Evolutionary conservation across 1,284 basidiomycete genomes (phyloP).

Genomic region (Cryptococcus deneoformans): DNA sequence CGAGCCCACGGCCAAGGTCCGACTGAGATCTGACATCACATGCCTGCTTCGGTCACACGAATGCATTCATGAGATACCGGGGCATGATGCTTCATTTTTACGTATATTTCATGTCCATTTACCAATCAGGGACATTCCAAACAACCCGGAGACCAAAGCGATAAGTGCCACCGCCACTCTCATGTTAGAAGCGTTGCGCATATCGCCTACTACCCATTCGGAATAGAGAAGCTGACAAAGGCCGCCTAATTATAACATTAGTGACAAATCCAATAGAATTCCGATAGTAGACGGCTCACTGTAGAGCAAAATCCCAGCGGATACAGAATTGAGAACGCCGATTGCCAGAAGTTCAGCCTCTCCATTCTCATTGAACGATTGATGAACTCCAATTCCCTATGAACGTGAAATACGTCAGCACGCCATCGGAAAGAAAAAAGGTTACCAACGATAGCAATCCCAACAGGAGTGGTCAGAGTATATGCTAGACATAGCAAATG

Average conservation of each 20-base stretch:
- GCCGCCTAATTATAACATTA: background rate
- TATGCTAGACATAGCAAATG: conserved; percentile 11
- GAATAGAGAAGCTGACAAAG: conserved; percentile 8
- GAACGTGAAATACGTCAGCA: too few species aligned
- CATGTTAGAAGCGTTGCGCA: conserved; percentile 5
- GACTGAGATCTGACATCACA: too few species aligned
- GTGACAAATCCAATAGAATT: too few species aligned
- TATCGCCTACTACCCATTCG: conserved; percentile 10
- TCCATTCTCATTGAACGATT: conserved; percentile 14
- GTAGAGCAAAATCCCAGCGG: conserved; percentile 30
- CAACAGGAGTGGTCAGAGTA: conserved; percentile 16
- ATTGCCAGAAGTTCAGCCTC: conserved; percentile 8
- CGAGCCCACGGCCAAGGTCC: too few species aligned
- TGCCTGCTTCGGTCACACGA: too few species aligned
- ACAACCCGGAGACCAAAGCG: conserved; percentile 4
- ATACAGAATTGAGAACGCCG: conserved; percentile 29
- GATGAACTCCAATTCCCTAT: conserved; percentile 9
- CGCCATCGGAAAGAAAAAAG: background rate
- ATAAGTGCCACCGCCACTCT: background rate
- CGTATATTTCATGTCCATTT: conserved; percentile 3
- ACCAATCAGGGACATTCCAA: conserved; percentile 9
- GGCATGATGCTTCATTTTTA: too few species aligned
- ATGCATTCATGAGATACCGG: too few species aligned
- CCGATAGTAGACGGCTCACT: background rate
- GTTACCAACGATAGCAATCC: conserved; percentile 16